These are phyloP conservation scores for Cyberlindnera bimundalis DNA, from an alignment of 805 yeast species.

Conservation along the genomic window DNA sequence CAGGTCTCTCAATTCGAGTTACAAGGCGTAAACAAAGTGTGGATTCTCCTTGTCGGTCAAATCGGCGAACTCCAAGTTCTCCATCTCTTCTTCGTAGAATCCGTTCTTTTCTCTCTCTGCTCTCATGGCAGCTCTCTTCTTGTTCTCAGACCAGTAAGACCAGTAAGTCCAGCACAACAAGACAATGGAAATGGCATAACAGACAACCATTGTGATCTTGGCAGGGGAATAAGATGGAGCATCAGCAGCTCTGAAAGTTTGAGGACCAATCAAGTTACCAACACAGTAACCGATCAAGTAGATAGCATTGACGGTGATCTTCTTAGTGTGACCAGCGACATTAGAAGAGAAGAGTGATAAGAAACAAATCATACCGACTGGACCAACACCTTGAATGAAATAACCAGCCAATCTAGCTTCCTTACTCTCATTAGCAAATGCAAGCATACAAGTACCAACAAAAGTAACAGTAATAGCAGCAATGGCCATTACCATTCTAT, in stretches of 20 bases:
- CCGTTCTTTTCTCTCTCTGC: slow-evolving; percentile 8
- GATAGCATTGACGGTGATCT: slow-evolving; percentile 15
- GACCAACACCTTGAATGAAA: slow-evolving; percentile 20
- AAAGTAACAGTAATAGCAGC: slow-evolving; percentile 1
- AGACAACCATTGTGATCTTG: slow-evolving; percentile 14
- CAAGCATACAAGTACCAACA: slow-evolving; percentile 29
- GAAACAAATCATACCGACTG: slow-evolving; percentile 10
- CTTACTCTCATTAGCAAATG: slow-evolving; percentile 30
- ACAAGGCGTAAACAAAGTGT: slow-evolving; percentile 33
- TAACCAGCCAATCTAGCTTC: slow-evolving; percentile 32
- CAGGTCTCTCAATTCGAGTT: background rate
- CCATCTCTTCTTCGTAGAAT: slow-evolving; percentile 4
- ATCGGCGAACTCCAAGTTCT: slow-evolving; percentile 34
- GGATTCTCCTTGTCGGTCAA: slow-evolving; percentile 36
- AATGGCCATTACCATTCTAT: slow-evolving; percentile 10
- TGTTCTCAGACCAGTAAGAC: slow-evolving; percentile 12
- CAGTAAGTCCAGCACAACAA: slow-evolving; percentile 5
- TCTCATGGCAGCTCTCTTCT: slow-evolving; percentile 6
- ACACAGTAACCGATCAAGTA: slow-evolving; percentile 17
- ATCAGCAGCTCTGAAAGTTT: slow-evolving; percentile 53
- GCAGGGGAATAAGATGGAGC: slow-evolving; percentile 49
- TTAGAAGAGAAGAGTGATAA: slow-evolving; percentile 25
- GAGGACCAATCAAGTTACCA: slow-evolving; percentile 58
- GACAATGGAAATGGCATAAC: slow-evolving; percentile 1
- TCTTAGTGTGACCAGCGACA: slow-evolving; percentile 18